Conservation (phyloP, 2,329 filamentous ascomycete genomes). For the Fusarium pininemorale region DNA sequence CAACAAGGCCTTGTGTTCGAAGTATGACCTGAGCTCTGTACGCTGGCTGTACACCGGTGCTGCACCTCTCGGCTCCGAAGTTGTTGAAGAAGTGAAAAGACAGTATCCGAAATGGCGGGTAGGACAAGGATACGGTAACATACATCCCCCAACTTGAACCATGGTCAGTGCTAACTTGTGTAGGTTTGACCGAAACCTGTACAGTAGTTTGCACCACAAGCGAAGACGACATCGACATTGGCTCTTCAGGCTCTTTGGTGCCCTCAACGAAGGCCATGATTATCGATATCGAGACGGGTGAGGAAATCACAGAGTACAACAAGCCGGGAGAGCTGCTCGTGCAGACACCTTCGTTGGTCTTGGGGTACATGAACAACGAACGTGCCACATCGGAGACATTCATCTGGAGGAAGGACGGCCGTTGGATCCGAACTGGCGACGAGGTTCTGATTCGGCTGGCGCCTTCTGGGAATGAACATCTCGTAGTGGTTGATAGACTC, state of each 20-base stretch:
- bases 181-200: not conserved
- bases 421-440: not conserved
- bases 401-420: not conserved
- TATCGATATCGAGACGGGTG: not conserved
- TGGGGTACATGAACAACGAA: not conserved
- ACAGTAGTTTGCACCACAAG: not conserved
- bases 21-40: not conserved
- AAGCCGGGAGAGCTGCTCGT: accelerated
- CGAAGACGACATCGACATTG: not conserved
- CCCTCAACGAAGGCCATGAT: not conserved
- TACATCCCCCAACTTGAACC: accelerated
- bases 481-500: accelerated
- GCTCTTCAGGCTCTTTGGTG: not conserved
- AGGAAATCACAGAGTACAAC: not conserved
- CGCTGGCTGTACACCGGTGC: not conserved
- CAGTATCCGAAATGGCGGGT: not conserved
- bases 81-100: not conserved
- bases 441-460: not conserved
- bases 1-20: not conserved
- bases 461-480: not conserved
- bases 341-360: accelerated
- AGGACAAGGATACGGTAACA: not conserved
- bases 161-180: accelerated
- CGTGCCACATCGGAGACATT: accelerated
- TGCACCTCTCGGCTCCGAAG: accelerated